Evolutionary conservation across 1,139 yeast species (phyloP), one percentile per base, ranked within the genome.

Genomic region (Arxiozyma bovina): DNA sequence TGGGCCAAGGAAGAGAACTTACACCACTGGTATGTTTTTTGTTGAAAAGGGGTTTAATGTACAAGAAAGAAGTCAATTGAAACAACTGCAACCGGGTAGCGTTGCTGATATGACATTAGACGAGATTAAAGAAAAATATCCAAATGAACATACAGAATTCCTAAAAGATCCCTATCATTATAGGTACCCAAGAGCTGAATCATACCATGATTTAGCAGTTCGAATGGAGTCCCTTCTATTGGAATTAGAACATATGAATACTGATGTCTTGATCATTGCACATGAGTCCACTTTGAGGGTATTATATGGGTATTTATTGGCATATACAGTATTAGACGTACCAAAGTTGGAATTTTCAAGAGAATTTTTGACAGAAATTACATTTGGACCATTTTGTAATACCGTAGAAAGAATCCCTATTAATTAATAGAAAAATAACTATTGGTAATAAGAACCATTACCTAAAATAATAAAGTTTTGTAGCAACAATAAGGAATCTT

Each of bases 131-230:
- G 66, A 70, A 48, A 73, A 75, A 60, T 88, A 74, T 65, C 95
- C 96, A 0, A 77, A 74, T 2, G 97, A 90, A 61, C 87, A 78
- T 65, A 77, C 75, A 56, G 83, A 80, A 62, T 87, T 82, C 65
- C 58, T 73, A 54, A 74, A 76, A 58, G 97, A 91, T 68, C 96
- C 96, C 1, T 94, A 93, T 67, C 97, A 93, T 69, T 93, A 87
- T 69, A 77, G 99, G 56, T 93, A 82, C 68, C 89, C 96, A 8
- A 77, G 98, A 54, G 89, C 96, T 0, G 99, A 93, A 71, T 87
- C 95, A 54, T 93, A 90, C 68, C 99, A 93, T 70, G 99, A 93
- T 70, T 77, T 94, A 55, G 98, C 99, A 0, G 86, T 93, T 48
- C 83, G 96, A 62, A 81, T 94, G 71, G 99, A 94, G 70, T 96